Percentiles rank a stretch among this genome's conserved stretches.
These are phyloP conservation scores for Narthecium ossifragum DNA, from an alignment of 106 monocot genomes.

Conservation along the genomic window DNA sequence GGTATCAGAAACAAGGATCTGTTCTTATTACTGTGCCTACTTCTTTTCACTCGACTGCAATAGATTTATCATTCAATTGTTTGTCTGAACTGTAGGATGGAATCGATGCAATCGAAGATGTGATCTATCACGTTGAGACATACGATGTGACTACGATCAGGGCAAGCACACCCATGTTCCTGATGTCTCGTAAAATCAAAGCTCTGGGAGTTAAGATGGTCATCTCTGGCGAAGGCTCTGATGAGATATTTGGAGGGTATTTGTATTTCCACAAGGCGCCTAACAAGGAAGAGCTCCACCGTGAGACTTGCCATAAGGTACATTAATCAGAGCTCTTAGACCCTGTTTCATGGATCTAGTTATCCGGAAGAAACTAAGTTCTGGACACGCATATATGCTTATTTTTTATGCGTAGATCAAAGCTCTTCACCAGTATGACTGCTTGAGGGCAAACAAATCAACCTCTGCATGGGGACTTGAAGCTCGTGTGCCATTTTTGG, in stretches of 20 bases:
- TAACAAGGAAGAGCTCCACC: conserved; percentile 61
- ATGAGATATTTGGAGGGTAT: conserved; percentile 73
- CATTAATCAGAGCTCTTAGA: not conserved
- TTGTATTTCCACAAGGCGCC: conserved; percentile 72
- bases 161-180: conserved; percentile 73
- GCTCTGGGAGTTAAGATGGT: conserved; percentile 68
- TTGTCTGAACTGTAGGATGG: conserved; percentile 31
- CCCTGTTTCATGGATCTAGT: no score
- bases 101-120: conserved; percentile 67
- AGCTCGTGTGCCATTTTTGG: conserved; percentile 57
- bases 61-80: no score
- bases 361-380: no score
- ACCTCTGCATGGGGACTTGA: conserved; percentile 65
- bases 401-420: no score
- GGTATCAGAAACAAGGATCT: conserved; percentile 13
- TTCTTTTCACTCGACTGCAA: not conserved
- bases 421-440: conserved; percentile 65
- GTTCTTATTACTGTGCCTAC: not conserved
- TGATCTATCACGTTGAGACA: conserved; percentile 56
- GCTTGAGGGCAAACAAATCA: conserved; percentile 56
- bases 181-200: conserved; percentile 64
- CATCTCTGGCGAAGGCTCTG: conserved; percentile 61
- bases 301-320: conserved; percentile 55
- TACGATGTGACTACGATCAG: conserved; percentile 63
- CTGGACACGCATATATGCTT: no score